Conservation (phyloP, 306 rosid species). For the Quercus suber region DNA sequence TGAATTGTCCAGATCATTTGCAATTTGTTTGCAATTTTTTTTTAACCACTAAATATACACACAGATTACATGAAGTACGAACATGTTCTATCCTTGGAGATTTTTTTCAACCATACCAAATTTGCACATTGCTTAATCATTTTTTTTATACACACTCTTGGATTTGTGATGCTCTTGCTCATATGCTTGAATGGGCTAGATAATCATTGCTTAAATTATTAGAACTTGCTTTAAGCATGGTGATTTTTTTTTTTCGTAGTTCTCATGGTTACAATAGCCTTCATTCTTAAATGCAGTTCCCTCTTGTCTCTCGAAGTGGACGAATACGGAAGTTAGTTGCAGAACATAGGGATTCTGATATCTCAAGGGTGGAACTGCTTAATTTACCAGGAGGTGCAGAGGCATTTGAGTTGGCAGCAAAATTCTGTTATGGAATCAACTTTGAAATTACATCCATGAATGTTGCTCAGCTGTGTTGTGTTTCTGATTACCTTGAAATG, state of each 20-base stretch:
- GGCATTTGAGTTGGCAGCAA: conserved; percentile 88
- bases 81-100: neutral
- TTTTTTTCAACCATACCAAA: neutral
- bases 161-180: neutral
- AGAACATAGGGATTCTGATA: conserved; percentile 85
- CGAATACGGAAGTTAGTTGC: conserved; percentile 86
- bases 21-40: neutral
- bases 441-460: conserved; percentile 85
- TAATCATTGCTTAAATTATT: neutral
- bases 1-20: neutral
- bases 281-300: conserved; percentile 64
- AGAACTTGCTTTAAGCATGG: neutral
- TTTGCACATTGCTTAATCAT: neutral
- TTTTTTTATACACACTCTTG: neutral
- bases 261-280: conserved; percentile 17
- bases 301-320: conserved; percentile 97
- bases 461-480: conserved; percentile 88
- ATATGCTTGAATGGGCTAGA: neutral
- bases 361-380: conserved; percentile 88
- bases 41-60: neutral
- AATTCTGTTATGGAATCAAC: conserved; percentile 94
- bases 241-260: neutral
- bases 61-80: neutral
- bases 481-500: conserved; percentile 91
- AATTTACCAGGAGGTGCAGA: conserved; percentile 94